phyloP scores from a whole-genome alignment of 768 basidiomycete genomes.

The Multifurca ochricompacta region DNA sequence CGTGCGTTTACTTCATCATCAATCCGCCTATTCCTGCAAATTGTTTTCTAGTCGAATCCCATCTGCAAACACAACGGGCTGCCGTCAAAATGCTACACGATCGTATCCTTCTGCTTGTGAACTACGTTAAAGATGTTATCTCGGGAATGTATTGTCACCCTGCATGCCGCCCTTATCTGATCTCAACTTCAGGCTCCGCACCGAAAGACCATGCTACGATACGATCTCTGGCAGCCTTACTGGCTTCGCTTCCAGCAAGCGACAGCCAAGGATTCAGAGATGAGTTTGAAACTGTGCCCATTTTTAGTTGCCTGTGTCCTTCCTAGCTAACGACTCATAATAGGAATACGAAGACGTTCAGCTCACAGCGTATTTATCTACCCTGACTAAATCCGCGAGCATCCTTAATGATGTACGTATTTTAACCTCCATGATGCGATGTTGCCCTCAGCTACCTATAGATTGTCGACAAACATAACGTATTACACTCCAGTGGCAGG shows the following conservation, averaged over 20 bases:
- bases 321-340: slow-evolving; percentile 4
- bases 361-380: slow-evolving; percentile 80
- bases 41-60: slow-evolving; percentile 64
- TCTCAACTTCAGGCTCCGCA: slow-evolving; percentile 47
- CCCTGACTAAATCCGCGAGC: slow-evolving; percentile 82
- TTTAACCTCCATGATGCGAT: slow-evolving; percentile 5
- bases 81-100: slow-evolving; percentile 97
- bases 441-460: slow-evolving; percentile 24
- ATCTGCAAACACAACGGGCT: slow-evolving; percentile 85
- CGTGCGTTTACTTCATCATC: slow-evolving; percentile 39
- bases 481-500: slow-evolving; percentile 48
- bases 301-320: not conserved
- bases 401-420: slow-evolving; percentile 77
- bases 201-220: slow-evolving; percentile 71
- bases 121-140: slow-evolving; percentile 74
- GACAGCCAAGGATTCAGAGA: slow-evolving; percentile 75
- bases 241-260: slow-evolving; percentile 83
- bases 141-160: slow-evolving; percentile 44
- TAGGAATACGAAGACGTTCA: slow-evolving; percentile 97
- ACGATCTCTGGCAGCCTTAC: slow-evolving; percentile 75
- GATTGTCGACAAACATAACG: slow-evolving; percentile 75
- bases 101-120: slow-evolving; percentile 76
- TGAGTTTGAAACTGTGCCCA: slow-evolving; percentile 78
- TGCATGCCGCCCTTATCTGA: not conserved
- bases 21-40: slow-evolving; percentile 7